These are phyloP conservation scores for Przewalskia tangutica DNA, from an alignment of 257 asterid species.

Conservation along the genomic window DNA sequence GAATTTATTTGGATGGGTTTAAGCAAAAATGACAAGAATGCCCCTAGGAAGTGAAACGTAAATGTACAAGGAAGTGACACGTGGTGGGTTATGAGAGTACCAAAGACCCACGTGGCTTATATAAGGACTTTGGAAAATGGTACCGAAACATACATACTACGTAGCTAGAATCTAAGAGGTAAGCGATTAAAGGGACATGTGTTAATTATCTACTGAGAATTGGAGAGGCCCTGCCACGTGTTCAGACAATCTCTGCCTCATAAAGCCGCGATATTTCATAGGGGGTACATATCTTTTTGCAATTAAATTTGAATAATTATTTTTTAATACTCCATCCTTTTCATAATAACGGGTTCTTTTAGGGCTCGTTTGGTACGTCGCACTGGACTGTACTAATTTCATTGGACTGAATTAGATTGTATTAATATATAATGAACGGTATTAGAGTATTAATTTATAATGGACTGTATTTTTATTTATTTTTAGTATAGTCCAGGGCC, in stretches of 20 bases:
- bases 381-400: too few species aligned
- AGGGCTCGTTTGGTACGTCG: too few species aligned
- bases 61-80: slow-evolving; percentile 20
- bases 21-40: slow-evolving; percentile 29
- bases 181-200: slow-evolving; percentile 5
- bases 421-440: too few species aligned
- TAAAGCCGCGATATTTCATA: too few species aligned
- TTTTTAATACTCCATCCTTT: too few species aligned
- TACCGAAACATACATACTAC: slow-evolving; percentile 1
- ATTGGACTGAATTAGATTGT: too few species aligned
- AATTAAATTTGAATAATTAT: too few species aligned
- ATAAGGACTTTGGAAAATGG: slow-evolving; percentile 14
- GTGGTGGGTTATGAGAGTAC: slow-evolving; percentile 12
- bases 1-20: neutral
- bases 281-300: too few species aligned
- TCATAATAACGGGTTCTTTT: too few species aligned
- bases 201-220: neutral
- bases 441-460: too few species aligned
- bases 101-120: slow-evolving; percentile 36
- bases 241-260: neutral
- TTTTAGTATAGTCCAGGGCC: too few species aligned
- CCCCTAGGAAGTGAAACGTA: slow-evolving; percentile 21
- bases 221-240: neutral
- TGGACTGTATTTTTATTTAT: too few species aligned
- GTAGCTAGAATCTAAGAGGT: neutral